These are phyloP conservation scores for Moesziomyces sp. DNA, from an alignment of 1,284 basidiomycete genomes.

Conservation along the genomic window DNA sequence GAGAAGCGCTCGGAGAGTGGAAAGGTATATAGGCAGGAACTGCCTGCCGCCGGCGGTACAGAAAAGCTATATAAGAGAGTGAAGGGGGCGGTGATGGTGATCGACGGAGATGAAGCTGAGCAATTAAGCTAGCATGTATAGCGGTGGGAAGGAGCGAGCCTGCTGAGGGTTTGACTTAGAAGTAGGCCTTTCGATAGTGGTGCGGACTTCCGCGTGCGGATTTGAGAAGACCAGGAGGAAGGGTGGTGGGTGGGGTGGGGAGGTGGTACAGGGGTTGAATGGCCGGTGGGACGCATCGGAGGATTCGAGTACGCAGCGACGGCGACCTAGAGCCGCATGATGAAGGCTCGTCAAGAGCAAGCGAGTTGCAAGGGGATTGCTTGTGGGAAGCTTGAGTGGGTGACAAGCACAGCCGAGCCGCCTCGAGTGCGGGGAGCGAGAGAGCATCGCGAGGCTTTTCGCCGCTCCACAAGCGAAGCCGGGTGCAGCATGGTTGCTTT, in stretches of 20 bases:
- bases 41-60: not conserved
- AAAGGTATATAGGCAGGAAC: conserved; percentile 3
- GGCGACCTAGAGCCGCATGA: not conserved
- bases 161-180: not conserved
- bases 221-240: not conserved
- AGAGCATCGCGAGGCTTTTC: no score
- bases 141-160: no score
- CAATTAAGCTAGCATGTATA: no score
- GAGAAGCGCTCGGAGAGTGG: not conserved
- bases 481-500: no score
- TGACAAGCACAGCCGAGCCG: not conserved
- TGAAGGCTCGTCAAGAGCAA: not conserved
- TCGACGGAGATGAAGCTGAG: no score
- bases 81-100: not conserved
- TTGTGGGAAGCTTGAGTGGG: not conserved
- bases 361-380: not conserved
- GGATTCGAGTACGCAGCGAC: not conserved
- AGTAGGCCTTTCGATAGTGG: not conserved
- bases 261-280: not conserved
- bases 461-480: no score
- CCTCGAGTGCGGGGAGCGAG: no score
- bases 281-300: not conserved
- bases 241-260: not conserved
- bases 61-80: not conserved
- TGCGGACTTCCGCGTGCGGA: not conserved